These are phyloP conservation scores for Talaromyces thailandensis DNA, from an alignment of 495 filamentous ascomycete species.

Conservation along the genomic window DNA sequence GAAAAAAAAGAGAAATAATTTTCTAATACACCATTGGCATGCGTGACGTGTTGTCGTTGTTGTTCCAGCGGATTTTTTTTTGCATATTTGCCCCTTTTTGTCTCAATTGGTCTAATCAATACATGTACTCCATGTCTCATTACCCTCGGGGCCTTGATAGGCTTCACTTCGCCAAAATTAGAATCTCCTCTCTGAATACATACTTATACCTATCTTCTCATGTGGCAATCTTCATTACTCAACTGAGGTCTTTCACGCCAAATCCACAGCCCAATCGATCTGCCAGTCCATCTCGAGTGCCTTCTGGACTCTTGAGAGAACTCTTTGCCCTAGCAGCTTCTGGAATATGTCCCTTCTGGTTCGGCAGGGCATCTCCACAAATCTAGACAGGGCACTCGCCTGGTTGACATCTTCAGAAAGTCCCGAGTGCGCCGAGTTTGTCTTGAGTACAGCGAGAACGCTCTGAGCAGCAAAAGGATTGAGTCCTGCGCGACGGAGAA, in stretches of 20 bases:
- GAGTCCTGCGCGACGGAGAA: slow-evolving; percentile 62
- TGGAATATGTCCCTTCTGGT: slow-evolving; percentile 31
- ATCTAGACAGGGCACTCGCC: slow-evolving; percentile 3
- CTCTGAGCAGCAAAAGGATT: slow-evolving; percentile 76
- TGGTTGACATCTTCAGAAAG: background rate
- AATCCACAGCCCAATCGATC: slow-evolving; percentile 18
- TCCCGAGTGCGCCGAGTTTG: background rate
- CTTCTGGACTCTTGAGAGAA: slow-evolving; percentile 40
- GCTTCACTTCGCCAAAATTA: slow-evolving; percentile 4
- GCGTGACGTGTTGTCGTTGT: slow-evolving; percentile 6
- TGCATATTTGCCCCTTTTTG: slow-evolving; percentile 1
- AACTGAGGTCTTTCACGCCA: slow-evolving; percentile 4
- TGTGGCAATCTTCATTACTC: background rate
- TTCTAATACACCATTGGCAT: slow-evolving; percentile 4
- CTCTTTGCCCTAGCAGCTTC: slow-evolving; percentile 39
- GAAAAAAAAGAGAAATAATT: slow-evolving; percentile 1
- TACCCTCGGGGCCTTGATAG: background rate
- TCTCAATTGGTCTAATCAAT: background rate
- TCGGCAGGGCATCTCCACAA: slow-evolving; percentile 15
- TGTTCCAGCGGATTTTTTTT: slow-evolving; percentile 4
- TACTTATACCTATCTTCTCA: background rate
- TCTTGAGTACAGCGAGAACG: slow-evolving; percentile 33
- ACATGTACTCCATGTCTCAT: background rate
- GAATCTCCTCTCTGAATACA: slow-evolving; percentile 28
- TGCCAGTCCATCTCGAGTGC: slow-evolving; percentile 26